These are phyloP conservation scores for Sugiyamaella americana DNA, from an alignment of 805 yeast genomes.

Conservation along the genomic window DNA sequence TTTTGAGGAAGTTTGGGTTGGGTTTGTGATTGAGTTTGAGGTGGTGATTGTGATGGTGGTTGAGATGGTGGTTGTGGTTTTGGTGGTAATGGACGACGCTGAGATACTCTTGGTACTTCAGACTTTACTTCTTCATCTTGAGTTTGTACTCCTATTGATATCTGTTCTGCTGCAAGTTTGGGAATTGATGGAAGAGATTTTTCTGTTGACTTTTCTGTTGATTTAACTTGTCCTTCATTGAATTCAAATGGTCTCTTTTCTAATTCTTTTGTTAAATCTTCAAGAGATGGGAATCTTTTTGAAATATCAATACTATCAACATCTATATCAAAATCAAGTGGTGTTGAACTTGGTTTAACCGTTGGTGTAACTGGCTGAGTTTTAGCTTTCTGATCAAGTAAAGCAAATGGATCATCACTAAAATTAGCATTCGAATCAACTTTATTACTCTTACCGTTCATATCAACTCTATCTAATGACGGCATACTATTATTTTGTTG, in stretches of 20 bases:
- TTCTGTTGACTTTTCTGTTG: not conserved
- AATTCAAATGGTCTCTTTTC: conserved; percentile 16
- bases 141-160: too few species aligned
- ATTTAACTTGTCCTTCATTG: not conserved
- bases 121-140: too few species aligned
- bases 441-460: not conserved
- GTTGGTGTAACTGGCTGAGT: not conserved
- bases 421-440: conserved; percentile 1
- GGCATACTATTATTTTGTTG: not conserved
- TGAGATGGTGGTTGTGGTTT: not conserved
- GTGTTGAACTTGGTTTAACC: not conserved
- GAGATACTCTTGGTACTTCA: too few species aligned
- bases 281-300: conserved; percentile 31
- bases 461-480: not conserved
- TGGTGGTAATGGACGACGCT: too few species aligned
- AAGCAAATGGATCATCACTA: conserved; percentile 18
- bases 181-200: conserved; percentile 4
- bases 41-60: not conserved
- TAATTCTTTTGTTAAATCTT: conserved; percentile 26
- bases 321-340: not conserved
- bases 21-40: not conserved
- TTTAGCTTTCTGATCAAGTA: not conserved
- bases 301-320: conserved; percentile 11
- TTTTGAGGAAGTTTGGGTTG: conserved; percentile 2
- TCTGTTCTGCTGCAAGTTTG: conserved; percentile 1